Evolutionary conservation across 257 asterid species (phyloP).

Genomic region (Solanum piurae): DNA sequence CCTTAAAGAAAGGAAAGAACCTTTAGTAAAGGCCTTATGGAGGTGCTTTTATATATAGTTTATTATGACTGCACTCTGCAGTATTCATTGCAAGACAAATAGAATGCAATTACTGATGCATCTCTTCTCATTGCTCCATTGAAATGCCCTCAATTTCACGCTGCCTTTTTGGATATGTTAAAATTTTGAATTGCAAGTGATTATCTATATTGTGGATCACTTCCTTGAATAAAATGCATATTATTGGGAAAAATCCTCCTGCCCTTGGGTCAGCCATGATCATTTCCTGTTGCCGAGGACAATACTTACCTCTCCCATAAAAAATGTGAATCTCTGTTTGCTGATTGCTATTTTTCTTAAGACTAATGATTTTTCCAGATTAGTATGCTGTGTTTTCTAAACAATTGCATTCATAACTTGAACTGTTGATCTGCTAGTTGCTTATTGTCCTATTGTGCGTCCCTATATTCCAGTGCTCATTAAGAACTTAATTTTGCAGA

Average conservation of each 20-base stretch:
- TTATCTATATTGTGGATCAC: neutral
- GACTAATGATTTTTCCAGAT: neutral
- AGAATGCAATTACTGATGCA: neutral
- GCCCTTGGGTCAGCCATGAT: neutral
- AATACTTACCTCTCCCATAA: neutral
- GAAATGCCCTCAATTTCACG: neutral
- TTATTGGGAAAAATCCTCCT: neutral
- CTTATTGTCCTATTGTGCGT: neutral
- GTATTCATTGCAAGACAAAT: neutral
- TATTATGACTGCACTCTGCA: neutral
- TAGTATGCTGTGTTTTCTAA: neutral
- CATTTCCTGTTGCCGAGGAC: neutral
- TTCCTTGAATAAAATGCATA: neutral
- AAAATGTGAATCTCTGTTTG: neutral
- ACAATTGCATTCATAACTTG: neutral
- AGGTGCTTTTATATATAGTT: neutral
- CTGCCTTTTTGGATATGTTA: neutral
- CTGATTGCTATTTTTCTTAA: neutral
- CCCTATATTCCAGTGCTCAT: neutral
- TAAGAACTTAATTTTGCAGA: constrained; percentile 31
- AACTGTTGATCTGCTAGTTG: neutral
- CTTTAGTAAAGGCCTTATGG: neutral
- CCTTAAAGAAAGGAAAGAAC: neutral
- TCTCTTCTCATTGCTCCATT: neutral
- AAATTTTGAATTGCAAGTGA: neutral